A percentile compares a stretch with the other conserved stretches of the same genome.
These are phyloP conservation scores for Pyrus communis DNA, from an alignment of 306 rosid genomes.

Conservation along the genomic window DNA sequence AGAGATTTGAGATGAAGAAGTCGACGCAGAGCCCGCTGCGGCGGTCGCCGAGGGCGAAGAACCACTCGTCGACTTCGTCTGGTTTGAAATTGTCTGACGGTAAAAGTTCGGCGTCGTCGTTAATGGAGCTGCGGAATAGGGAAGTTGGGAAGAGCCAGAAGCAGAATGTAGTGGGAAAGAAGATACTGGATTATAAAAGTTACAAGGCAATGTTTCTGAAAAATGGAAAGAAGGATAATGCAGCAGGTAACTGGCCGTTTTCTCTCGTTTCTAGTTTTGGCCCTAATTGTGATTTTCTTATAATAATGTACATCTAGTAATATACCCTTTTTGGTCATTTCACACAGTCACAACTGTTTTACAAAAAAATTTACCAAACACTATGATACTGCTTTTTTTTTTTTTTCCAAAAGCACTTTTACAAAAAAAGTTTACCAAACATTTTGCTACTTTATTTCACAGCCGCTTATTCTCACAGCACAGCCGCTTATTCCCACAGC, in stretches of 20 bases:
- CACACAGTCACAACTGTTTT: no score
- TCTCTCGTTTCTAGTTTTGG: slow-evolving; percentile 2
- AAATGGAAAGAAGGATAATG: slow-evolving; percentile 19
- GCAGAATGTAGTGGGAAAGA: slow-evolving; percentile 13
- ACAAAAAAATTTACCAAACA: no score
- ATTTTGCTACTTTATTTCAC: no score
- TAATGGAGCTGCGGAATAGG: slow-evolving; percentile 12
- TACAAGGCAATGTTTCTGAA: slow-evolving; percentile 30
- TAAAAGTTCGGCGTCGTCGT: slow-evolving; percentile 34
- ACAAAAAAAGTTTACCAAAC: no score
- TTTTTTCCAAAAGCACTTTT: no score
- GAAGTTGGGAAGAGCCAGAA: slow-evolving; percentile 28
- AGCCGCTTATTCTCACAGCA: no score
- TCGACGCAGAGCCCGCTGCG: slow-evolving; percentile 38
- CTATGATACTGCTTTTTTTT: no score
- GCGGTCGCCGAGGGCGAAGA: slow-evolving; percentile 46
- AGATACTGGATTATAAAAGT: slow-evolving; percentile 25
- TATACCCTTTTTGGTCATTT: no score
- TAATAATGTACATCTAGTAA: neutral
- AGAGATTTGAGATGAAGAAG: slow-evolving; percentile 27
- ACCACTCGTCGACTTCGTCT: slow-evolving; percentile 26
- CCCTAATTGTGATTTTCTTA: neutral
- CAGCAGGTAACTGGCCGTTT: slow-evolving; percentile 18
- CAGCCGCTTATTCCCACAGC: no score
- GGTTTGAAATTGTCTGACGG: slow-evolving; percentile 21